A percentile compares a stretch with the other conserved stretches of the same genome.
phyloP scores from a whole-genome alignment of 2,329 filamentous ascomycete genomes.

The Plenodomus lindquistii region DNA sequence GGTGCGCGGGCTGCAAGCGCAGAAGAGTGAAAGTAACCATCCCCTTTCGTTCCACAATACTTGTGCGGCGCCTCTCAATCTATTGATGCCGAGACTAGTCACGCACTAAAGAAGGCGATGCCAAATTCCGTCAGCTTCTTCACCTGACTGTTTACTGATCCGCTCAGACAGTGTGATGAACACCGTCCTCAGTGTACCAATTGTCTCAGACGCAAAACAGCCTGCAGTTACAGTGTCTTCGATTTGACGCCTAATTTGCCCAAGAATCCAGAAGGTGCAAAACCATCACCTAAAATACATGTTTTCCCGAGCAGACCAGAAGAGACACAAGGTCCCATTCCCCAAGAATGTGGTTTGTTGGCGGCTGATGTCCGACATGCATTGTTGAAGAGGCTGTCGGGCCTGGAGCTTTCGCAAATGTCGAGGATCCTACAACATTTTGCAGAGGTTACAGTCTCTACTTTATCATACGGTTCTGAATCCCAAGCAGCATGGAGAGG shows the following conservation, averaged over 20 bases:
- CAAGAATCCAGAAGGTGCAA: not conserved
- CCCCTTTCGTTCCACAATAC: not conserved
- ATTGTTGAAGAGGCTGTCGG: slow-evolving; percentile 14
- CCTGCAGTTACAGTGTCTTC: slow-evolving; percentile 24
- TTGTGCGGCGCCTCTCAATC: not conserved
- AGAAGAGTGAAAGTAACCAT: slow-evolving; percentile 19
- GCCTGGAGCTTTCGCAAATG: slow-evolving; percentile 14
- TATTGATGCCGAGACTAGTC: not conserved
- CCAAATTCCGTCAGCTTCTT: no score
- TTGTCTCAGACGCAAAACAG: slow-evolving; percentile 14
- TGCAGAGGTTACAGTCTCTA: slow-evolving; percentile 18
- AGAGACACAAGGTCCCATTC: slow-evolving; percentile 2
- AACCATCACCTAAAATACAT: not conserved
- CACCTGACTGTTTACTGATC: slow-evolving; percentile 1
- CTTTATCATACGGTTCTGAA: slow-evolving; percentile 16
- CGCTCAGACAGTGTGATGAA: slow-evolving; percentile 24
- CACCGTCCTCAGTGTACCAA: slow-evolving; percentile 20
- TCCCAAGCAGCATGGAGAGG: slow-evolving; percentile 23
- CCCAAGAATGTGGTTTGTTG: no score
- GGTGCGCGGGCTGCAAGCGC: slow-evolving; percentile 21
- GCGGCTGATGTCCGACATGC: no score
- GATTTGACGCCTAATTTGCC: slow-evolving; percentile 8
- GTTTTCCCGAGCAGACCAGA: slow-evolving; percentile 5
- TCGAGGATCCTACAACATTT: slow-evolving; percentile 30
- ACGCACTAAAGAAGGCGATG: not conserved